Base-by-base conservation (phyloP, 2,329 filamentous ascomycete genomes). In the Dendryphion nanum region DNA sequence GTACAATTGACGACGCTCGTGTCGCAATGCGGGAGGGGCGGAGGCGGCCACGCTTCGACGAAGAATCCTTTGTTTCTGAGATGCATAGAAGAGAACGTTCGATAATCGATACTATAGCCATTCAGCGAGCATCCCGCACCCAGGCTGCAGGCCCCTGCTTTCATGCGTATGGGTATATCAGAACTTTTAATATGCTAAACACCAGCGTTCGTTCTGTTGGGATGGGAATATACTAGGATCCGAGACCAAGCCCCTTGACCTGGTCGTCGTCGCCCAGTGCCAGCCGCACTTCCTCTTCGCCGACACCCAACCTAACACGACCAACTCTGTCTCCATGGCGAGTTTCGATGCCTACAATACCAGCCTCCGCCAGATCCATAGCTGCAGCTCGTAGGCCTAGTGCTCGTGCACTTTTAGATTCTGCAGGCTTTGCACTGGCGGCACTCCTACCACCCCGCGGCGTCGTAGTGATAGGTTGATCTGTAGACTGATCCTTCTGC, bases 181-280 rank as follows among this genome's bases (percentile, higher is more conserved):
- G n/a, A n/a, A n/a, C n/a, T n/a, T n/a, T n/a, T n/a, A n/a, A n/a
- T n/a, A n/a, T n/a, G n/a, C n/a, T n/a, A n/a, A n/a, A n/a, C n/a
- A n/a, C n/a, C n/a, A n/a, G n/a, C n/a, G n/a, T n/a, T n/a, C n/a
- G n/a, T n/a, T n/a, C n/a, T n/a, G n/a, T n/a, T n/a, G n/a, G n/a
- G n/a, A n/a, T n/a, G n/a, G n/a, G n/a, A n/a, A n/a, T n/a, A n/a
- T 15, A 5, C 38, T 18, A 45, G 20, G 35, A 35, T 30, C 21
- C 35, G 17, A 41, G 16, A 17, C 88, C 87, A 57, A 95, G 72
- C 26, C 85, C 83, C 65, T 83, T 89, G 38, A 94, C 83, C 59
- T 96, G 89, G 6, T 79, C 80, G 69, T 98, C 93, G 49, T 95
- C 90, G 42, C 85, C 82, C 51, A 97, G 82, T 19, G 91, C 93